phyloP scores from a whole-genome alignment of 148 eudicot genomes.

The Rhododendron vialii region DNA sequence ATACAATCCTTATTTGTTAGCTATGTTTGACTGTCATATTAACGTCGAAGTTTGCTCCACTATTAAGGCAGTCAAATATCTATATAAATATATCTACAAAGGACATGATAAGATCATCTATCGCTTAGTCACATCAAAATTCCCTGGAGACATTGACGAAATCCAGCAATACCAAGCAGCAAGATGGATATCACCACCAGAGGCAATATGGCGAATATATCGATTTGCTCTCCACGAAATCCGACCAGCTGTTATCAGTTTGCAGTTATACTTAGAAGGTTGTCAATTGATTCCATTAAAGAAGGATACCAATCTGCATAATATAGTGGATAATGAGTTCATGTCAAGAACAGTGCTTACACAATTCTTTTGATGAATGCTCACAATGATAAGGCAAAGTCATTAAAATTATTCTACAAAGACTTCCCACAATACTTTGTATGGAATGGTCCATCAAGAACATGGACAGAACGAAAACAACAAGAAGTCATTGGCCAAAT shows the following conservation, averaged over 20 bases:
- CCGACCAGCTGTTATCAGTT: not conserved
- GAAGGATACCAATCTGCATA: not conserved
- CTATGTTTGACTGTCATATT: not conserved
- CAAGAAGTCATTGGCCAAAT: not conserved
- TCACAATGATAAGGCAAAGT: not conserved
- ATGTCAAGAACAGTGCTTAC: not conserved
- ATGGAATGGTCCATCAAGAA: accelerated
- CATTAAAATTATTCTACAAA: not conserved
- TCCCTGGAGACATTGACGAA: not conserved
- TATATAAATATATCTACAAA: too few relatives aligned
- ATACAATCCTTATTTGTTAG: not conserved
- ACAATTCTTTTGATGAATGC: not conserved
- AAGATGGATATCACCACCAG: not conserved
- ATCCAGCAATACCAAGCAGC: not conserved
- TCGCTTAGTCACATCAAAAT: not conserved
- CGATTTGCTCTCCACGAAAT: too few relatives aligned
- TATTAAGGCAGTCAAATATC: not conserved
- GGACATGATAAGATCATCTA: too few relatives aligned
- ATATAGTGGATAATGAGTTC: not conserved
- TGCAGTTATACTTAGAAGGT: not conserved
- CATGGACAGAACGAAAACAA: not conserved
- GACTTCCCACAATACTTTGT: not conserved
- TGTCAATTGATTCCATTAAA: accelerated
- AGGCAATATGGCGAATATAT: not conserved
- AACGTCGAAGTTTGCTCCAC: not conserved